A percentile compares a stretch with the other conserved stretches of the same genome.
These are phyloP conservation scores for Eucalyptus globulus DNA, from an alignment of 345 rosid species.

Conservation along the genomic window DNA sequence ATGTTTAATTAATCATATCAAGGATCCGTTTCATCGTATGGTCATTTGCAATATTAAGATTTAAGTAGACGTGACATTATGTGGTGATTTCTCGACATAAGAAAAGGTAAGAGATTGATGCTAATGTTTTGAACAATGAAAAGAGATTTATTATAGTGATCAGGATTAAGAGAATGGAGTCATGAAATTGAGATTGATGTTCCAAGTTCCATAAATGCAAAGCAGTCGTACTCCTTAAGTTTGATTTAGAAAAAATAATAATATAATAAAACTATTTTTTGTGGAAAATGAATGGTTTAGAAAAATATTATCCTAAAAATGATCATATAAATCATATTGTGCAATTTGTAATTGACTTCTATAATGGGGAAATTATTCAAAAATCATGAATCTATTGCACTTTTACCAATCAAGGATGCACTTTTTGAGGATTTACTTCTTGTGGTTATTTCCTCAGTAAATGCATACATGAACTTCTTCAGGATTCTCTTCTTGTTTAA, in stretches of 20 bases:
- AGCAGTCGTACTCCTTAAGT: background rate
- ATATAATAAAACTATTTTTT: too few relatives aligned
- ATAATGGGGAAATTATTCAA: background rate
- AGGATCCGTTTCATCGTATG: too few relatives aligned
- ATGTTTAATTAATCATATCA: background rate
- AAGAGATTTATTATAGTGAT: background rate
- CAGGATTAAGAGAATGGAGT: background rate
- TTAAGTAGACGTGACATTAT: too few relatives aligned
- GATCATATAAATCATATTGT: background rate
- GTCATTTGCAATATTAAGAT: background rate
- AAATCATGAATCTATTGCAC: too few relatives aligned
- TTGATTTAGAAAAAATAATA: too few relatives aligned
- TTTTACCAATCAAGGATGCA: background rate
- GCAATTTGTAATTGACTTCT: background rate
- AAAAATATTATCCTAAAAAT: background rate
- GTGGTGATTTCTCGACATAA: too few relatives aligned
- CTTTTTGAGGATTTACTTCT: too few relatives aligned
- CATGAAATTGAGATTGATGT: background rate
- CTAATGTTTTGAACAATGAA: background rate
- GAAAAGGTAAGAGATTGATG: background rate
- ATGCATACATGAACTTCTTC: background rate
- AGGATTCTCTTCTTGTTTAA: too few relatives aligned
- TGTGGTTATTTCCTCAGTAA: too few relatives aligned
- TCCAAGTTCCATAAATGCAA: background rate
- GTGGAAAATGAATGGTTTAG: background rate